Conservation (phyloP, 1,139 yeast species). For the Yamadazyma dushanensis region DNA sequence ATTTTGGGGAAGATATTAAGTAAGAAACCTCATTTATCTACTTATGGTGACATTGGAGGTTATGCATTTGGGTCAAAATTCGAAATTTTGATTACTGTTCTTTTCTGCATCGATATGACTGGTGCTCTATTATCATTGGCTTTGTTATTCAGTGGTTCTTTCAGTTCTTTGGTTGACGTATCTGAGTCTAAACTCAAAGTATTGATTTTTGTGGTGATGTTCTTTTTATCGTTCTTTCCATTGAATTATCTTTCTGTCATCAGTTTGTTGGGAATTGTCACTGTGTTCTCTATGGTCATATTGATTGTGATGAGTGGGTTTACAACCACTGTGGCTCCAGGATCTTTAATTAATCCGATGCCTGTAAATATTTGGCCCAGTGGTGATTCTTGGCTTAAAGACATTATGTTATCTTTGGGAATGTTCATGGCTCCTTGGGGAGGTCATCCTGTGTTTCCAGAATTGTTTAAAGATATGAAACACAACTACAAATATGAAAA, state of each 20-base stretch:
- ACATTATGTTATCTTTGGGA: slow-evolving; percentile 59
- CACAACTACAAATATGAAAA: slow-evolving; percentile 52
- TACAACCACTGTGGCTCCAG: slow-evolving; percentile 54
- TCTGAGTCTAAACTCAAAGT: slow-evolving; percentile 52
- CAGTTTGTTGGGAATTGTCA: slow-evolving; percentile 70
- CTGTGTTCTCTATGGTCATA: slow-evolving; percentile 64
- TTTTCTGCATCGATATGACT: slow-evolving; percentile 73
- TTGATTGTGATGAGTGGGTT: slow-evolving; percentile 66
- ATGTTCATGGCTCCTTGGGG: slow-evolving; percentile 88
- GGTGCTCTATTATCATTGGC: slow-evolving; percentile 80
- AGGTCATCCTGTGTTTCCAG: slow-evolving; percentile 86
- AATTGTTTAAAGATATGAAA: slow-evolving; percentile 78
- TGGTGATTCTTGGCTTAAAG: slow-evolving; percentile 33
- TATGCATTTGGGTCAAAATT: slow-evolving; percentile 43
- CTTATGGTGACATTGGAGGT: slow-evolving; percentile 49
- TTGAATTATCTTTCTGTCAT: slow-evolving; percentile 69
- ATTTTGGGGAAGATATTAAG: slow-evolving; percentile 36
- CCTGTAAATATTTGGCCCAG: slow-evolving; percentile 52
- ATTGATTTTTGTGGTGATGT: slow-evolving; percentile 45
- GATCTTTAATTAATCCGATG: slow-evolving; percentile 63
- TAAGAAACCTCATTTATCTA: slow-evolving; percentile 28
- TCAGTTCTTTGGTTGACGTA: slow-evolving; percentile 60
- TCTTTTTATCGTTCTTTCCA: slow-evolving; percentile 71
- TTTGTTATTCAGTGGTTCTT: slow-evolving; percentile 81
- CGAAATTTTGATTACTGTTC: slow-evolving; percentile 61